Conservation (phyloP, 2,329 filamentous ascomycete species). For the Didymella glomerata region DNA sequence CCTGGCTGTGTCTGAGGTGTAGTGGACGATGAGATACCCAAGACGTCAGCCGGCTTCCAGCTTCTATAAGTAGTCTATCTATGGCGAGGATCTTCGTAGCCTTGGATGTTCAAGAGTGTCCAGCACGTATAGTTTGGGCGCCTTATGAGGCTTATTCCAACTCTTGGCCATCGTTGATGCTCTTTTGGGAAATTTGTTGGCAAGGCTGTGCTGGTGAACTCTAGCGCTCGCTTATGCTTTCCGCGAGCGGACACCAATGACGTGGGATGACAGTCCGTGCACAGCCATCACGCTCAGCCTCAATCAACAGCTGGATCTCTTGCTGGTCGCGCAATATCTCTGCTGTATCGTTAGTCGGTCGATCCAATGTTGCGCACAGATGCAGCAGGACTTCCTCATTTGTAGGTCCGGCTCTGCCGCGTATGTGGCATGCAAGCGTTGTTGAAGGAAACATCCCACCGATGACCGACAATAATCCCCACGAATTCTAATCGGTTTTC, state of each 20-base stretch:
- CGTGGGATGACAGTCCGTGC: conserved; percentile 6
- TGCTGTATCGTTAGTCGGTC: neutral
- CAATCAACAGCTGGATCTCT: neutral
- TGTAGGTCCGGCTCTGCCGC: neutral
- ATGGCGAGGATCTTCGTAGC: neutral
- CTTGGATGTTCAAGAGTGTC: neutral
- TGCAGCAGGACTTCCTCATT: neutral
- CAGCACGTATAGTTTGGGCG: conserved; percentile 2
- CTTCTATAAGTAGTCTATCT: conserved; percentile 7
- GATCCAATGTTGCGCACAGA: neutral
- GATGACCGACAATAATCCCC: neutral
- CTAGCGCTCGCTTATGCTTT: neutral
- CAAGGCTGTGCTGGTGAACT: conserved; percentile 4
- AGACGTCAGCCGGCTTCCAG: neutral
- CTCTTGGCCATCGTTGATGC: conserved; percentile 14
- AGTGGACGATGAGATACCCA: neutral
- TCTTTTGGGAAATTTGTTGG: conserved; percentile 11
- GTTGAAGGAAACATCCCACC: neutral
- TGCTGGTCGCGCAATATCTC: neutral
- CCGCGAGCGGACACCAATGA: conserved; percentile 1
- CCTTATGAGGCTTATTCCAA: conserved; percentile 4
- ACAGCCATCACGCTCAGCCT: neutral
- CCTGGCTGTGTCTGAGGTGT: neutral
- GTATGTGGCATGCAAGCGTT: neutral
- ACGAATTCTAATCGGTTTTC: neutral